Evolutionary conservation across 176 grass and related monocot species (phyloP).

Genomic region (Avena insularis): DNA sequence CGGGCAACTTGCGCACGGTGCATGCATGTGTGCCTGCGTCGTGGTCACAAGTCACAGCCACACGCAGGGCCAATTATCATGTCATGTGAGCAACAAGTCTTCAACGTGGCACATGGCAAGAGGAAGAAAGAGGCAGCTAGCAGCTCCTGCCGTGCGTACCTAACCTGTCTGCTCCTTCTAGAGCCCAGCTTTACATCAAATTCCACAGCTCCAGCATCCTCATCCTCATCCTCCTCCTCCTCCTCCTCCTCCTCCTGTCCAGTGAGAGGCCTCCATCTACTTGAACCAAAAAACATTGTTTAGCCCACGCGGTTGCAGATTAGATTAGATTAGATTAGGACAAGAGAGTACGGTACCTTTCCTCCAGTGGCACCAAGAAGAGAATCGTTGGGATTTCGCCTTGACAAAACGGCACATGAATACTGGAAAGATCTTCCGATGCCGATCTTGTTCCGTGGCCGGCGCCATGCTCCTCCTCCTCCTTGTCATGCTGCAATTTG

Average conservation of each 20-base stretch:
- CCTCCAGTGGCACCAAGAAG: background rate
- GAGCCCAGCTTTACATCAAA: slow-evolving; percentile 6
- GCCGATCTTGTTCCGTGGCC: slow-evolving; percentile 43
- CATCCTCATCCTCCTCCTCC: background rate
- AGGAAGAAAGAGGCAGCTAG: background rate
- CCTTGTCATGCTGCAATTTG: slow-evolving; percentile 28
- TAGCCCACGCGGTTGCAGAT: slow-evolving; percentile 1
- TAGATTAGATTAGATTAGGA: slow-evolving; percentile 28
- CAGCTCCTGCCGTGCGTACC: slow-evolving; percentile 5
- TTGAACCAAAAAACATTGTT: slow-evolving; percentile 18
- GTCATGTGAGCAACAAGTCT: background rate
- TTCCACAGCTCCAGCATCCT: slow-evolving; percentile 13
- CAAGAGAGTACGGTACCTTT: background rate
- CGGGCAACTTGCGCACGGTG: background rate
- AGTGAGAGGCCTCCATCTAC: slow-evolving; percentile 28
- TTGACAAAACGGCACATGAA: background rate
- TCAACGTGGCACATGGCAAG: slow-evolving; percentile 42
- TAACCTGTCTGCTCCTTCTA: slow-evolving; percentile 37
- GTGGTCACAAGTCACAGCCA: background rate
- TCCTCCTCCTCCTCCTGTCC: background rate
- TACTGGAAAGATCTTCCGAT: slow-evolving; percentile 37
- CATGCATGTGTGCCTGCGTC: slow-evolving; percentile 2
- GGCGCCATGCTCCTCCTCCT: background rate
- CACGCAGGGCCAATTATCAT: background rate
- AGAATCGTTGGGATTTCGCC: slow-evolving; percentile 40